Base-by-base conservation (phyloP, 2,329 filamentous ascomycete species). In the Colletotrichum sansevieriae region DNA sequence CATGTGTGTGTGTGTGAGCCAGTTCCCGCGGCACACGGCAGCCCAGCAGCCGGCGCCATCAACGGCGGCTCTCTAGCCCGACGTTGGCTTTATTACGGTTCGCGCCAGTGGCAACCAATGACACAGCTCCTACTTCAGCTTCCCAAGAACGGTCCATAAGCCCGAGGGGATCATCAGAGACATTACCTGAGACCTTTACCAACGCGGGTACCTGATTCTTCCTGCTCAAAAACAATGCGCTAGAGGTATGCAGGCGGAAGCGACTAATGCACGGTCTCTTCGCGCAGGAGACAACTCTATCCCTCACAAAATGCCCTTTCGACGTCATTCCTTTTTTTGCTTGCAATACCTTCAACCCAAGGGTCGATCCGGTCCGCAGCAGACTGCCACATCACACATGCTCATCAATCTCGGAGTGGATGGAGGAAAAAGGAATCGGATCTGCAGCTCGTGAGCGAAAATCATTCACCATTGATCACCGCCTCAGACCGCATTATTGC, bases 91-190 rank as follows among this genome's bases (percentile, higher is more conserved):
- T 25, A 61, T 65, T 61, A 44, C 55, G 55, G 35, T 44, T 55
- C 62, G 66, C 66, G 56, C 62, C 66, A 69, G 66, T 69, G 66
- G 66, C 66, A 43, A 56, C 56, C 66, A 61, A 69, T 69, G 56
- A 66, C 62, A 69, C 56, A 69, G 52, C 54, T 41, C 11, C 63
- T 44, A n/a, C 55, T 47, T 49, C 39, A 33, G 29, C 46, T 55
- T 29, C 39, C 66, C 62, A 66, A 56, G 55, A 66, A 65, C 55
- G 62, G 41, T 65, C 51, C n/a, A 43, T 15, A 52, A 51, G 37
- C 41, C 56, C 56, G 41, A 69, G 22, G 35, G 13, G 41, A 65
- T 68, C 65, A 41, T 65, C 62, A 66, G 56, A 69, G 49, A 65
- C 66, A 60, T 22, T 13, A 56, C 56, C 62, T 69, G 47, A 61